Percentiles rank a stretch among this genome's conserved stretches.
These are phyloP conservation scores for Orbilia ellipsospora DNA, from an alignment of 2,329 filamentous ascomycete species.

Conservation along the genomic window DNA sequence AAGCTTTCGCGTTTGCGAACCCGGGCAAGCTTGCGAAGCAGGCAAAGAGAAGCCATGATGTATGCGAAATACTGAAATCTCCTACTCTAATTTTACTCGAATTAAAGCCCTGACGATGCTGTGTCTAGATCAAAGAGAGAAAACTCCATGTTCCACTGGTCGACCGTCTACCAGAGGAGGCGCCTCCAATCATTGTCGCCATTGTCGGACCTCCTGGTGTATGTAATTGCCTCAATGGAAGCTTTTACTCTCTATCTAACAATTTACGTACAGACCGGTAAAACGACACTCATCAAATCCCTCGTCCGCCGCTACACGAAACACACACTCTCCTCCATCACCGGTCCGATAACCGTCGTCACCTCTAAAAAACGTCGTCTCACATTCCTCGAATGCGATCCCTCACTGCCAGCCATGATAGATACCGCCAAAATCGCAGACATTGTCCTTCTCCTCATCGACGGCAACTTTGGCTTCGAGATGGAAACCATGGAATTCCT, in stretches of 20 bases:
- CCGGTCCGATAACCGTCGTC: constrained; percentile 92
- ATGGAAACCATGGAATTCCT: constrained; percentile 99
- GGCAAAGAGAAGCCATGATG: constrained; percentile 78
- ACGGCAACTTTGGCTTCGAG: constrained; percentile 98
- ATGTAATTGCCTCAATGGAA: constrained; percentile 58
- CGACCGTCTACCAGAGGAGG: constrained; percentile 94
- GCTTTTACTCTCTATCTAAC: constrained; percentile 26
- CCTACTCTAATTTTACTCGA: not conserved
- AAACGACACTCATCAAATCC: constrained; percentile 95
- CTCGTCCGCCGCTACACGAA: constrained; percentile 94
- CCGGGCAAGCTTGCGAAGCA: constrained; percentile 83
- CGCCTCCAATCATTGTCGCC: constrained; percentile 89
- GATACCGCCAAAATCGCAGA: constrained; percentile 97
- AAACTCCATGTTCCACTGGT: constrained; percentile 95
- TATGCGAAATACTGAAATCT: constrained; percentile 61
- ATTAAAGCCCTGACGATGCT: constrained; percentile 36
- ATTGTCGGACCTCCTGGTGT: constrained; percentile 95
- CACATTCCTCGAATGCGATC: constrained; percentile 97
- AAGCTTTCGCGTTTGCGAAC: constrained; percentile 86
- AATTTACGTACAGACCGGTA: constrained; percentile 70
- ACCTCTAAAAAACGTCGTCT: constrained; percentile 95
- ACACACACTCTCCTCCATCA: constrained; percentile 88
- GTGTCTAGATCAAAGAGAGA: constrained; percentile 84
- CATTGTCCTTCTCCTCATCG: constrained; percentile 96
- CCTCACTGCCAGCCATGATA: constrained; percentile 95